Base-by-base conservation (phyloP, 2,329 filamentous ascomycete species). In the Hypoxylon sp. region DNA sequence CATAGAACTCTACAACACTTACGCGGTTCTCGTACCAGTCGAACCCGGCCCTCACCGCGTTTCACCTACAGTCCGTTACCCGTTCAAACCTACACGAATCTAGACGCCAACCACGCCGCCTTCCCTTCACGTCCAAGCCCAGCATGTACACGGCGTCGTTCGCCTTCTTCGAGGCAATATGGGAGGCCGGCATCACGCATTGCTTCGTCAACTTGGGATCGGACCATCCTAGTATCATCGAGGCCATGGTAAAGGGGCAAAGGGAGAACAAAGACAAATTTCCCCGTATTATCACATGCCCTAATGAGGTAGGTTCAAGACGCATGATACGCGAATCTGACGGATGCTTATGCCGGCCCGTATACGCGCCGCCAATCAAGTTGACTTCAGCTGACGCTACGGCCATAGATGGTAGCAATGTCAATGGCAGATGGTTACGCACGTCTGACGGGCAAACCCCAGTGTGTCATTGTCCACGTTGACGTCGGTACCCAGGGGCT, bases 381-480 rank as follows among this genome's bases (percentile, higher is more conserved):
- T 46, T 22, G 4, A 32, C 7, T 22, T 42, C 5, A 28, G 22
- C 57, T 65, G 45, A 72, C 52, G 4, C 32, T 12, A 26, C 16
- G 8, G n/a, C 4, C 40, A 49, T 66, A 93, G 88, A 94, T 94
- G 91, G 91, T 94, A 5, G 92, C 92, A 24, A 85, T 95, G 72
- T 94, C 91, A 62, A 92, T 93, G 89, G 92, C 92, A 12, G 92
- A 95, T 76, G 92, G 92, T 53, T 93, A 92, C 73, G 91, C 92
- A 36, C 85, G 91, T 28, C 78, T 92, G 36, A 92, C 89, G 4
- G 87, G 87, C 55, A 87, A 91, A 70, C 90, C 91, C 0, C 91
- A 94, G 78, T 90, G 87, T 64, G 91, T 94, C 11, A 90, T 94
- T 66, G 86, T 94, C 1, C 91, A 94, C 72, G 91, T 94, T 61